A percentile compares a stretch with the other conserved stretches of the same genome.
phyloP scores from a whole-genome alignment of 345 rosid species.

The Heritiera littoralis region DNA sequence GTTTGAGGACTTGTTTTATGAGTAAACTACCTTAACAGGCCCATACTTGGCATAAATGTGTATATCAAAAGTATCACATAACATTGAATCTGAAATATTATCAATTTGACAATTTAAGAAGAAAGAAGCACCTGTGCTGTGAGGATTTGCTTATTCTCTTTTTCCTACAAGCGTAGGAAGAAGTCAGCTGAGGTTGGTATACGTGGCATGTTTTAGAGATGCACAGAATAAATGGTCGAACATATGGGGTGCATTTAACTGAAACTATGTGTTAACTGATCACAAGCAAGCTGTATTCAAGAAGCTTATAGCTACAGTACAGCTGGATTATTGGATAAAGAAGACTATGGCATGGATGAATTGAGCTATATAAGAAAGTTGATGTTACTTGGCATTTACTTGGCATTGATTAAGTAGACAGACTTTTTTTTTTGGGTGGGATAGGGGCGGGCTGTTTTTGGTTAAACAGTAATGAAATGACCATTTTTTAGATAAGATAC shows the following conservation, averaged over 20 bases:
- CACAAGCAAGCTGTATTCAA: not conserved
- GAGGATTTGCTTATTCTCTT: not conserved
- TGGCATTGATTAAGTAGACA: not conserved
- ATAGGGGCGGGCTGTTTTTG: not conserved
- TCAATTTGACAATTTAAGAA: not conserved
- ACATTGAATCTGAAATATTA: not conserved
- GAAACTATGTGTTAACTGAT: not conserved
- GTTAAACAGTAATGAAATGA: not conserved
- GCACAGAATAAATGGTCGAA: not conserved
- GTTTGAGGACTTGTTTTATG: not conserved
- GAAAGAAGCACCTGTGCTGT: not conserved
- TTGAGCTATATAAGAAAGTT: not conserved
- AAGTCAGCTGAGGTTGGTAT: not conserved
- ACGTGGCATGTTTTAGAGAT: not conserved
- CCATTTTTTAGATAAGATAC: conserved; percentile 1
- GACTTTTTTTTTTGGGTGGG: not conserved
- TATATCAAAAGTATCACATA: not conserved
- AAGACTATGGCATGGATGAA: conserved; percentile 1
- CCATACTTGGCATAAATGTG: not conserved
- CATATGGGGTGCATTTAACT: not conserved
- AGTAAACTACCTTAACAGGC: not conserved
- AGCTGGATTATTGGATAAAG: not conserved
- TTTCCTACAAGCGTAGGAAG: not conserved
- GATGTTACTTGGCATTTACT: not conserved
- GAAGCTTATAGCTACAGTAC: not conserved